Percentiles rank a stretch among this genome's conserved stretches.
These are phyloP conservation scores for Backusella tarrabulga DNA, from an alignment of 192 early-diverging fungal species.

Conservation along the genomic window DNA sequence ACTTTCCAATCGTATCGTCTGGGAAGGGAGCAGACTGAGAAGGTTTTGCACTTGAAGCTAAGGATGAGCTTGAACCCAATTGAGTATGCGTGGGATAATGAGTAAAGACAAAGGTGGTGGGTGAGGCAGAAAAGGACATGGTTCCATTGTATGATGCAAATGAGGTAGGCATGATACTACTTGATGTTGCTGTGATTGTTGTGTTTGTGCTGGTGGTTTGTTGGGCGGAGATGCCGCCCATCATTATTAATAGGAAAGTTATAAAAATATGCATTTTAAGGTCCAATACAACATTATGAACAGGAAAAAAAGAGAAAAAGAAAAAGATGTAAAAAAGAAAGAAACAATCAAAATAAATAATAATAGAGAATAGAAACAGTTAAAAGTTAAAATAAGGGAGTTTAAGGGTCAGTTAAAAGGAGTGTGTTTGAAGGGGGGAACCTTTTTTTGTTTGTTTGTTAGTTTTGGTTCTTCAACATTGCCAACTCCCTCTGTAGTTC, in stretches of 20 bases:
- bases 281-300: not conserved
- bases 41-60: not conserved
- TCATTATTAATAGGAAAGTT: not conserved
- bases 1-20: slow-evolving; percentile 28
- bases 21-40: slow-evolving; percentile 27
- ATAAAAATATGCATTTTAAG: not conserved
- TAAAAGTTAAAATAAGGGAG: slow-evolving; percentile 17
- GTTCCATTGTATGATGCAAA: not conserved
- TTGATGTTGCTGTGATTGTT: not conserved
- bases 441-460: not conserved
- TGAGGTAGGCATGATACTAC: not conserved
- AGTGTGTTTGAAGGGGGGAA: not conserved
- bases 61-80: not conserved
- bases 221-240: not conserved
- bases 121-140: slow-evolving; percentile 7
- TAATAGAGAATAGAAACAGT: not conserved
- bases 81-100: slow-evolving; percentile 7
- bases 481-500: slow-evolving; percentile 42
- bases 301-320: slow-evolving; percentile 9
- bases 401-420: not conserved
- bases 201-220: slow-evolving; percentile 9
- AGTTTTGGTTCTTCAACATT: slow-evolving; percentile 26
- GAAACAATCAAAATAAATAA: slow-evolving; percentile 1
- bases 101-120: slow-evolving; percentile 11
- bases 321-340: slow-evolving; percentile 6